Base-by-base conservation (phyloP, 2,329 filamentous ascomycete genomes). In the Aspergillus calidoustus region DNA sequence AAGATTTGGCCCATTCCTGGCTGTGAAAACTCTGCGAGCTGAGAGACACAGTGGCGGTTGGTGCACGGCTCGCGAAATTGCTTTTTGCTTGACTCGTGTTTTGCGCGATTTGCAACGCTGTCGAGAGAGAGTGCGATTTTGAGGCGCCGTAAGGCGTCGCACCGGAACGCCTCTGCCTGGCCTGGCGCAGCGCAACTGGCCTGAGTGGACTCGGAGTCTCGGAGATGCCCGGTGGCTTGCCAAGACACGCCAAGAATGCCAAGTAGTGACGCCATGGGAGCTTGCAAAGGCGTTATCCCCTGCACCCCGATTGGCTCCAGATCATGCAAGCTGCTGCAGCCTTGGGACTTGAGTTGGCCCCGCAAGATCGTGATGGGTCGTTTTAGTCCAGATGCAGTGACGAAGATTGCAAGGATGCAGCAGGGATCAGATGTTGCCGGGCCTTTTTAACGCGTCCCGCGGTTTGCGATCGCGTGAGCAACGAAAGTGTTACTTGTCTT, bases 21-120 rank as follows among this genome's bases (percentile, higher is more conserved):
- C 25, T n/a, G 51, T 54, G 53, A 54, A 47, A 54, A 54, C 53
- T 54, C 53, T 54, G 41, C 41, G 11, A 28, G 22, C 11, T n/a
- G 25, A 23, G 47, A 8, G 6, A 8, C 23, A 50, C 6, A 17
- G 48, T 30, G 13, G 34, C 11, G 13, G 34, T 5, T 15, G 13
- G 34, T 41, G 34, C 25, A 28, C 25, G 25, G 25, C 25, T 28
- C 25, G 25, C 25, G 15, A 41, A 41, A 15, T 41, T 41, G 34
- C 34, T 41, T 41, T 50, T 50, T 30, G 25, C 48, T 48, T 9
- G 23, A 41, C 34, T 41, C 34, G 34, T 6, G 34, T 41, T 13
- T 13, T 41, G 34, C 34, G 34, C 34, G 34, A 41, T 41, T 41
- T 41, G 34, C 34, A 41, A 17, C 34, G 34, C 34, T 41, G 34